Evolutionary conservation across 345 rosid species (phyloP), one percentile per base, ranked within the genome.

Genomic region (Raphanus raphanistrum): DNA sequence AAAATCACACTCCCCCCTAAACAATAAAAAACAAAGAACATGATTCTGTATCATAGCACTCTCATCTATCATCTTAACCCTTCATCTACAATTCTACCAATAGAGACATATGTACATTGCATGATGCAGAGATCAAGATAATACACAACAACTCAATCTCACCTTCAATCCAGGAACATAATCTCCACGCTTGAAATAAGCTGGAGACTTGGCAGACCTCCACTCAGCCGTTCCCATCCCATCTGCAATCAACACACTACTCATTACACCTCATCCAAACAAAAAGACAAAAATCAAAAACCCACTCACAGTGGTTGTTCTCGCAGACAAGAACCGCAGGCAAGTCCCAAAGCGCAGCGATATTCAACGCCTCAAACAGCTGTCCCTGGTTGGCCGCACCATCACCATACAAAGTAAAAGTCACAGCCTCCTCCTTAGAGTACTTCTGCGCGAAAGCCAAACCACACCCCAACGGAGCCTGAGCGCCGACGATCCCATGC

Each of bases 171-270:
- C 97, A 13, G 97, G 98, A 76, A 88, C 97, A 85, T 93, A 93
- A 70, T 93, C 98, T 12, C 97, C 97, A 81, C 97, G 98, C 81
- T 90, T 91, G 82, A 90, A 91, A 79, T 91, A 93, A 0, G 97
- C 33, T 0, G 98, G 90, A 76, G 85, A 90, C 86, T 93, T 93
- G 0, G 98, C 88, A 0, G 97, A 86, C 77, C 98, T 91, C 97
- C 98, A 91, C 71, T 90, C 97, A 1, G 97, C 97, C 8, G 97
- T 91, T 9, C 95, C 98, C 98, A 89, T 91, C 54, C 98, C 98
- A 78, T 93, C 98, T 91, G 66, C 73, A 55, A 50, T 6, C 31
- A 62, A 15, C 43, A 65, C 8, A n/a, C 0, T 12, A 8, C 4
- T 36, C 66, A 67, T 31, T 5, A 65, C 50, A 64, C 1, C 2